Base-by-base conservation (phyloP, 179 eudicot genomes). In the Vitellaria paradoxa region DNA sequence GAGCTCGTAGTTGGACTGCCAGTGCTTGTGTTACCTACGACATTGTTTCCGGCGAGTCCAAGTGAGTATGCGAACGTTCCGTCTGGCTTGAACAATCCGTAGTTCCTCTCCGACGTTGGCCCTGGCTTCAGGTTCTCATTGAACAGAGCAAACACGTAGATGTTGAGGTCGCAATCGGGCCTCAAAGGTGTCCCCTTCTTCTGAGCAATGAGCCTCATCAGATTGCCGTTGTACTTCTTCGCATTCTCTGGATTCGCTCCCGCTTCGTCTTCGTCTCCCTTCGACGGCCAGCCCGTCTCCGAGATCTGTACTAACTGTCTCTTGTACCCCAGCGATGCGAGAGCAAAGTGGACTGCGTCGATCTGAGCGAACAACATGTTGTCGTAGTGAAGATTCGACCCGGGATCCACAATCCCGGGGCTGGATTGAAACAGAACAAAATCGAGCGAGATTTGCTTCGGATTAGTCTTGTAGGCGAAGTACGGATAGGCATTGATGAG, bases 251-350 rank as follows among this genome's bases (percentile, higher is more conserved):
- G 83, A 7, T 85, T 83, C 0, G 98, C 98, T 5, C 98, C 98
- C 1, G 82, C 80, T 80, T 94, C 98, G 13, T 92, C 93, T 20
- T 82, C 80, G 65, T 94, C 98, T 3, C 98, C 98, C 42, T 88
- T 94, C 0, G 97, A 92, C 12, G 98, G 98, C 98, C 98, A 94
- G 4, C 98, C 98, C 0, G 98, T 92, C 70, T 94, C 97, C 0
- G 98, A 92, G 26, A 94, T 88, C 78, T 90, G 89, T 3, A 94
- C 88, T 7, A 81, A 45, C 12, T 89, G 84, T 6, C 77, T 87
- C 79, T 85, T 84, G 74, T 59, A 89, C 61, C 90, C 91, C 0
- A 82, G 53, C 11, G 80, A 49, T 0, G 85, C 87, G 73, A 95
- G 75, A 4, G 99, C 97, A 0, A 90, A 78, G 59, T 95, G 86